These are phyloP conservation scores for Russula sp. DNA, from an alignment of 768 basidiomycete genomes.

Conservation along the genomic window DNA sequence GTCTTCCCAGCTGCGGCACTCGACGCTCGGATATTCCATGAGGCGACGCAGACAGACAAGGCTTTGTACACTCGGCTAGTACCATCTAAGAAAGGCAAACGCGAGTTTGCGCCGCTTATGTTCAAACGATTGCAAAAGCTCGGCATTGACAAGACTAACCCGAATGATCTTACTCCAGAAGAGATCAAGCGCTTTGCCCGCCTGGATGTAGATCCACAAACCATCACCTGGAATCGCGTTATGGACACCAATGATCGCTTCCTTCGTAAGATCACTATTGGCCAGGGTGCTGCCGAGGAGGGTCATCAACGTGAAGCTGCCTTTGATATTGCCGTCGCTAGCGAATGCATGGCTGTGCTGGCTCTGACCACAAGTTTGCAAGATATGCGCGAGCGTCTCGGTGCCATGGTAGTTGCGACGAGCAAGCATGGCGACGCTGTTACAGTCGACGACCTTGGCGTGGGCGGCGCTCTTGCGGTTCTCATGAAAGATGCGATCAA, in stretches of 20 bases:
- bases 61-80: conserved; percentile 90
- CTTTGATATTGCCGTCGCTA: conserved; percentile 96
- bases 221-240: conserved; percentile 98
- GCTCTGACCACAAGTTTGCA: conserved; percentile 82
- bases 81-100: conserved; percentile 88
- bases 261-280: conserved; percentile 89
- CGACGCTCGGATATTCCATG: conserved; percentile 97
- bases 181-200: conserved; percentile 89
- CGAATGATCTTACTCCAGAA: conserved; percentile 87
- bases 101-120: conserved; percentile 95
- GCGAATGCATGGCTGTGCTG: conserved; percentile 97
- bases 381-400: conserved; percentile 91
- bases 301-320: conserved; percentile 86
- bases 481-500: conserved; percentile 99
- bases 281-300: conserved; percentile 86
- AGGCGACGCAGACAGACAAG: conserved; percentile 94
- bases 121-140: conserved; percentile 92
- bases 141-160: conserved; percentile 91
- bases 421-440: conserved; percentile 87
- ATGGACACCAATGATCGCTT: conserved; percentile 96
- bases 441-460: conserved; percentile 95
- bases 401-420: conserved; percentile 95
- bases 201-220: conserved; percentile 84
- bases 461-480: conserved; percentile 91
- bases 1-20: conserved; percentile 78